Percentiles rank a stretch among this genome's conserved stretches.
Conservation (phyloP, 805 yeast genomes). For the Candida insectorum region DNA sequence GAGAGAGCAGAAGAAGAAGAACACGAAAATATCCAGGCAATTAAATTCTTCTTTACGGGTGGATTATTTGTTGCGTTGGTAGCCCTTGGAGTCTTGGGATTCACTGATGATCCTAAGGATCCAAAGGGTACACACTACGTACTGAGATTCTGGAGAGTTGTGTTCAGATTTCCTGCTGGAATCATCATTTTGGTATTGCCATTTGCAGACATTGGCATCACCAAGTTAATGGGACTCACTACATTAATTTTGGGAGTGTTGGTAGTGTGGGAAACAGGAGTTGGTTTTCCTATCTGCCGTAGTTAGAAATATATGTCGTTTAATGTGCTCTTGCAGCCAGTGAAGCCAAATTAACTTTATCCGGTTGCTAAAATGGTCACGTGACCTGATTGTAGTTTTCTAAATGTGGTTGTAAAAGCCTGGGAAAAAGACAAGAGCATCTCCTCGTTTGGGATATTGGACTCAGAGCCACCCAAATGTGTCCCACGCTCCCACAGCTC, state of each 20-base stretch:
- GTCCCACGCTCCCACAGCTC: no score
- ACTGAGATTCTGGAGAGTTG: constrained; percentile 35
- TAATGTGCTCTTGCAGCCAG: no score
- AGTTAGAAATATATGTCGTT: constrained; percentile 3
- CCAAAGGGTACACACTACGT: constrained; percentile 25
- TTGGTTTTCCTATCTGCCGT: constrained; percentile 21
- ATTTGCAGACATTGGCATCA: constrained; percentile 41
- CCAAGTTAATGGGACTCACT: constrained; percentile 42
- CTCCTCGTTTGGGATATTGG: no score
- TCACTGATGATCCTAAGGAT: constrained; percentile 45
- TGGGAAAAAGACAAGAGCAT: no score
- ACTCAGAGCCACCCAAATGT: no score
- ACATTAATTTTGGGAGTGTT: constrained; percentile 30
- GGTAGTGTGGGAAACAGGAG: constrained; percentile 35
- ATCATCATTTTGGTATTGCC: constrained; percentile 36
- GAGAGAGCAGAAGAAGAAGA: constrained; percentile 15
- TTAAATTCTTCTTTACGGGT: constrained; percentile 50
- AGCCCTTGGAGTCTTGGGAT: constrained; percentile 38
- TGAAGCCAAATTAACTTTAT: no score
- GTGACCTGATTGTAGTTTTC: no score
- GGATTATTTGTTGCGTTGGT: constrained; percentile 47
- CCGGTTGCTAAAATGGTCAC: no score
- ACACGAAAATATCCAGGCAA: constrained; percentile 35
- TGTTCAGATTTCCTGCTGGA: constrained; percentile 41
- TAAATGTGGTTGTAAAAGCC: no score